Percentiles rank a stretch among this genome's conserved stretches.
Conservation (phyloP, 805 yeast species). For the Sugiyamaella smithiae region DNA sequence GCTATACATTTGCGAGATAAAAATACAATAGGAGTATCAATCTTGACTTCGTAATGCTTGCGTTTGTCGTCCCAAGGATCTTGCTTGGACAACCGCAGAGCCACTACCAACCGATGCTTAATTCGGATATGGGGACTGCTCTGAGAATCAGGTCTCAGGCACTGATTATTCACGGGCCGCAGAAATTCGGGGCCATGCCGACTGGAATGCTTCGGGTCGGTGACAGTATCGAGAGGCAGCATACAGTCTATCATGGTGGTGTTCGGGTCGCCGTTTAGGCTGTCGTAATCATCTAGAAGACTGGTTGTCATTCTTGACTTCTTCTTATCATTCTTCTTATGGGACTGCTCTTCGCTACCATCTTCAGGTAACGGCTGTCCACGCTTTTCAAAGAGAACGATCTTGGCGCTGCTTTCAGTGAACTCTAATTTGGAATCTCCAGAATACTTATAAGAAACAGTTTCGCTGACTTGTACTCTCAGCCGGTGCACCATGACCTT, state of each 20-base stretch:
- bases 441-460: constrained; percentile 84
- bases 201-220: not conserved
- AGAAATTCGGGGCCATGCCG: not conserved
- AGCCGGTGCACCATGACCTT: constrained; percentile 86
- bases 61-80: constrained; percentile 51
- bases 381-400: constrained; percentile 66
- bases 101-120: constrained; percentile 92
- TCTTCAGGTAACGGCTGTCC: constrained; percentile 22
- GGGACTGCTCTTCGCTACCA: not conserved
- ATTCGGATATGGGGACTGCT: constrained; percentile 73
- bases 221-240: constrained; percentile 18
- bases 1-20: constrained; percentile 37
- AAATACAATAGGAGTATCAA: constrained; percentile 90
- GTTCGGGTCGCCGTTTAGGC: constrained; percentile 1
- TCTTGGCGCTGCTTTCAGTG: constrained; percentile 21
- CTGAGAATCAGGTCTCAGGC: constrained; percentile 71
- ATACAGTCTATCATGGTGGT: constrained; percentile 15
- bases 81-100: constrained; percentile 69
- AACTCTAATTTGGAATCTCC: constrained; percentile 83
- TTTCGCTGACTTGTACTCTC: constrained; percentile 80
- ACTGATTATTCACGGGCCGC: constrained; percentile 4
- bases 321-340: not conserved
- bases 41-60: constrained; percentile 89
- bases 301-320: constrained; percentile 6
- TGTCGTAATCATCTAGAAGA: not conserved